Base-by-base conservation (phyloP, 768 basidiomycete genomes). In the Termitomyces sp. region DNA sequence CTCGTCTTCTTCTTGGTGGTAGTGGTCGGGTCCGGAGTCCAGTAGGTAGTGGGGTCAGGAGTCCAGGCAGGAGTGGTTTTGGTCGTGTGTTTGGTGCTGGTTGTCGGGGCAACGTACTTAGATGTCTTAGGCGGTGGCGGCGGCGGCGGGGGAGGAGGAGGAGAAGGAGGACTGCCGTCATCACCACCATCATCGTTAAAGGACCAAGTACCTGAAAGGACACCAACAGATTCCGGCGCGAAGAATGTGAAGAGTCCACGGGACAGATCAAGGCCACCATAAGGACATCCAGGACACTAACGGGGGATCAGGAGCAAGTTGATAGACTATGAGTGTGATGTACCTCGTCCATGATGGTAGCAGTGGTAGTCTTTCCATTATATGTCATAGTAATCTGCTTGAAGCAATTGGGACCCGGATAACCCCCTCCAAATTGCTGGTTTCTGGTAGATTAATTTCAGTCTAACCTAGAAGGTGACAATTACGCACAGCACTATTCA, bases 281-380 rank as follows among this genome's bases (percentile, higher is more conserved):
- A 79, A 3, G 78, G 77, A 62, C 55, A 61, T 43, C 42, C 52
- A 31, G 58, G 52, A 27, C 57, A 59, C 50, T 50, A 24, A 13
- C 7, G 22, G 10, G 24, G n/a, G 5, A 47, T 58, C 43, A 44
- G 36, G 39, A 24, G 31, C 8, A 48, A 57, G 24, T 46, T 16
- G 18, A 72, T 77, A 32, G 31, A 27, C 18, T 18, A 27, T 20
- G 14, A 31, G 5, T 48, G 16, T 9, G 2, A 6, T 18, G 56
- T 32, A 86, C 87, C 73, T 79, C 71, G 60, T 93, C 91, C 62
- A 72, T 74, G 60, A 92, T 81, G 6, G 74, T 76, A 7, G 90
- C 90, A 29, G 52, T 53, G 9, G 80, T 68, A 4, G 80, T 74
- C 68, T 82, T 82, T 47, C 89, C 90, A 41, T 76, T 74, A 67